Conservation (phyloP, 2,329 filamentous ascomycete species). For the Arthrobotrys sphaeroides region DNA sequence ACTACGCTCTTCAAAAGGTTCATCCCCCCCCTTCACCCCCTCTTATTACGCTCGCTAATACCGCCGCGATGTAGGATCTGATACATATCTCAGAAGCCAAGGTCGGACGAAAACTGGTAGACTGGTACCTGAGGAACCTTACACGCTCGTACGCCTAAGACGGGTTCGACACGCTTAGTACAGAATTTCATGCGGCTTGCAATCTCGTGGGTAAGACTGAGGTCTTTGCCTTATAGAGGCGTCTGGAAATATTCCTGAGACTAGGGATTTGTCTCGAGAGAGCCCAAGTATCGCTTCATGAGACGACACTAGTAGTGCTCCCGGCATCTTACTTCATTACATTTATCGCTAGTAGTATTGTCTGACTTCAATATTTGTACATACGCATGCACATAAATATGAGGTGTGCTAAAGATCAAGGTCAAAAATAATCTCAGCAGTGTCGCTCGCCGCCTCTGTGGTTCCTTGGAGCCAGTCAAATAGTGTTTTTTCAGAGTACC, state of each 20-base stretch:
- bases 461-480: slow-evolving; percentile 44
- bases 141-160: slow-evolving; percentile 77
- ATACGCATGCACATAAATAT: not conserved
- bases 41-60: not conserved
- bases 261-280: too few species aligned
- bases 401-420: slow-evolving; percentile 15
- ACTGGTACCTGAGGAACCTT: slow-evolving; percentile 98
- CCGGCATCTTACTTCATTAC: not conserved
- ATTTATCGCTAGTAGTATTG: not conserved
- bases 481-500: slow-evolving; percentile 34
- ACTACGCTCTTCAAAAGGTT: slow-evolving; percentile 95
- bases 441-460: not conserved
- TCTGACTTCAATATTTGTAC: not conserved
- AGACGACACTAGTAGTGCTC: not conserved
- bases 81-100: slow-evolving; percentile 99
- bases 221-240: not conserved
- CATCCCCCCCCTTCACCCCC: slow-evolving; percentile 62
- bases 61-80: slow-evolving; percentile 71
- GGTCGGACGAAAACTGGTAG: slow-evolving; percentile 94
- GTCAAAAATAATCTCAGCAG: slow-evolving; percentile 28
- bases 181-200: not conserved
- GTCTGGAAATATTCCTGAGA: not conserved
- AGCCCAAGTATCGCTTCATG: too few species aligned
- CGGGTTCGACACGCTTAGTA: not conserved
- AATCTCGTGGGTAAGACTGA: not conserved